Base-by-base conservation (phyloP, 2,329 filamentous ascomycete species). In the Mycosphaerella arachidis region DNA sequence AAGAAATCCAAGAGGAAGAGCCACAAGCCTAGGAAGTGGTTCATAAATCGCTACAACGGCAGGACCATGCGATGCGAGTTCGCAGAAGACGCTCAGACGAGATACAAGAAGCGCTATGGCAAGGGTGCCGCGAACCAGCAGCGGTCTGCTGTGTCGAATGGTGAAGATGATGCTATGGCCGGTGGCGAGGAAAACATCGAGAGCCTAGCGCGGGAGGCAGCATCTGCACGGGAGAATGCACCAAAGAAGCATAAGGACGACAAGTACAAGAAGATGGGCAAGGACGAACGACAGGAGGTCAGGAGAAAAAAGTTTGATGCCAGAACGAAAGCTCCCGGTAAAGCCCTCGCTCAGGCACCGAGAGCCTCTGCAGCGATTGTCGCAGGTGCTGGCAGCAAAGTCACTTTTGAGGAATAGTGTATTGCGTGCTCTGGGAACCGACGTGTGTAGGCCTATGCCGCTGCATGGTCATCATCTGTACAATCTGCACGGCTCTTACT, bases 71-170 rank as follows among this genome's bases (percentile, higher is more conserved):
- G 93, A 73, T 86, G 94, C 73, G 93, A 99, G 74, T 92, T 93
- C 70, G 94, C 94, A 20, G 94, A 99, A 77, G 94, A 97, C 74
- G 86, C 92, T 60, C 86, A 91, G 67, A 85, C 86, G 35, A 81
- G 94, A 59, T 99, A 99, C 76, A 93, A 93, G 80, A 99, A 97
- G 81, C 86, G 94, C 1, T 97, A 89, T 71, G 89, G 91, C 65
- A 93, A 92, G 74, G 83, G 81, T 33, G 60, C 55, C 6, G 29
- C 60, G 1, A 66, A 68, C 65, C 37, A 53, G 6, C 35, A 40
- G 27, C 56, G 48, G 35, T 37, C 37, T 30, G 43, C 46, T 9
- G 27, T 16, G 9, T n/a, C 48, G 9, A 20, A 72, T 29, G 67
- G 62, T 59, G 68, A 63, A 66, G 27, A 12, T 35, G 68, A 53